A percentile compares a stretch with the other conserved stretches of the same genome.
phyloP scores from a whole-genome alignment of 2,329 filamentous ascomycete species.

The Trichoderma guizhouense region DNA sequence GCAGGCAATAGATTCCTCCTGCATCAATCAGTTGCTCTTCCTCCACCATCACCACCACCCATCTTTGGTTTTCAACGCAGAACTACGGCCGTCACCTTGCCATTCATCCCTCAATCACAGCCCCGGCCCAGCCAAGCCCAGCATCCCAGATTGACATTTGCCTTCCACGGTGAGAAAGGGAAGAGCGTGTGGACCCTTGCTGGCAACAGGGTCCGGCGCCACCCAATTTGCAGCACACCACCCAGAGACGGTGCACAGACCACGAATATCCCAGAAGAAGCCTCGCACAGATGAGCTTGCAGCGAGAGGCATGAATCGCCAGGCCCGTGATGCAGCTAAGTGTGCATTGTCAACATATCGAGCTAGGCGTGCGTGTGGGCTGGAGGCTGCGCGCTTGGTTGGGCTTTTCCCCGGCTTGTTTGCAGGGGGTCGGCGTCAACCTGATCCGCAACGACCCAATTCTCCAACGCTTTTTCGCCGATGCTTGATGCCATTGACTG shows the following conservation, averaged over 20 bases:
- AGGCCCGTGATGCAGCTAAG: conserved; percentile 19
- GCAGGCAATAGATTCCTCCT: not conserved
- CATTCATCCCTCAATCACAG: conserved; percentile 10
- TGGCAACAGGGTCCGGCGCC: conserved; percentile 18
- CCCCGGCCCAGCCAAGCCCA: not conserved
- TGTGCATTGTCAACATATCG: conserved; percentile 2
- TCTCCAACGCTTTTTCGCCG: conserved; percentile 6
- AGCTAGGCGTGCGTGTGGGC: conserved; percentile 12
- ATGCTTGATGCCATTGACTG: not conserved
- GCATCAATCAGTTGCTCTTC: not conserved
- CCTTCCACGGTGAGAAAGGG: conserved; percentile 11
- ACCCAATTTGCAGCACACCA: conserved; percentile 20
- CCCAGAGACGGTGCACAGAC: conserved; percentile 12
- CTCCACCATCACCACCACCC: not conserved
- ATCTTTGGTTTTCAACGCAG: not conserved
- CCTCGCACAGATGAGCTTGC: conserved; percentile 18
- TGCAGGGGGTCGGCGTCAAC: conserved; percentile 2
- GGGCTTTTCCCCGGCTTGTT: conserved; percentile 5
- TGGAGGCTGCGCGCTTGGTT: conserved; percentile 16
- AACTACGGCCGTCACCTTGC: conserved; percentile 4
- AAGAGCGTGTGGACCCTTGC: conserved; percentile 13
- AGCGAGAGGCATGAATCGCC: conserved; percentile 19
- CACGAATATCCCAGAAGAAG: conserved; percentile 18
- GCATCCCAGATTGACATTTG: conserved; percentile 16
- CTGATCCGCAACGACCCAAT: conserved; percentile 14